phyloP scores from a whole-genome alignment of 2,329 filamentous ascomycete genomes.

The Ophiosphaerella narmari region DNA sequence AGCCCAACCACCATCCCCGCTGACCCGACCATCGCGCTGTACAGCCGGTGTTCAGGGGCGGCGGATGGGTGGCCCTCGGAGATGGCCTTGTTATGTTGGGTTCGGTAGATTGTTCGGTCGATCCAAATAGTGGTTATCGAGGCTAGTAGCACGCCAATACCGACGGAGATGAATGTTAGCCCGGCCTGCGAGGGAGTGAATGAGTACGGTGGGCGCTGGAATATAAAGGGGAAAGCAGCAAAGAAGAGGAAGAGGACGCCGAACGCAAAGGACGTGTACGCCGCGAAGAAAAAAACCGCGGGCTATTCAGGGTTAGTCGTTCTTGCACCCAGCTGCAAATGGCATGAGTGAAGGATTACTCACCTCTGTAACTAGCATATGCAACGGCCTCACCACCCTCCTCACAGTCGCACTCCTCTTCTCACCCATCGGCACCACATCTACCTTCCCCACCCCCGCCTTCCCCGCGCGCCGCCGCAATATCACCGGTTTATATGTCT shows the following conservation, averaged over 20 bases:
- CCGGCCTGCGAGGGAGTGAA: constrained; percentile 38
- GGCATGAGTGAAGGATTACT: neutral
- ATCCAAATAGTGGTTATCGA: constrained; percentile 37
- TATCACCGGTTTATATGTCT: constrained; percentile 61
- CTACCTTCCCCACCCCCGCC: constrained; percentile 22
- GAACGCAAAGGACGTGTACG: constrained; percentile 45
- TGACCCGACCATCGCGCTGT: constrained; percentile 63
- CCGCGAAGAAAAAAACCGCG: constrained; percentile 39
- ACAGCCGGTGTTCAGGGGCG: constrained; percentile 62
- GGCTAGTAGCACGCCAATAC: constrained; percentile 35
- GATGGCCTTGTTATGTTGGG: constrained; percentile 30
- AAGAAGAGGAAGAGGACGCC: constrained; percentile 44
- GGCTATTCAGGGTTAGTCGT: constrained; percentile 18
- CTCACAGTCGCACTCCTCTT: constrained; percentile 41
- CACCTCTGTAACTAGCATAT: constrained; percentile 48
- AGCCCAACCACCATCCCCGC: constrained; percentile 58
- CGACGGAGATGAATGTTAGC: constrained; percentile 41
- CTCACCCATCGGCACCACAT: constrained; percentile 2
- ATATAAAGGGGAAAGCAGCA: constrained; percentile 41
- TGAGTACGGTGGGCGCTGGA: constrained; percentile 34
- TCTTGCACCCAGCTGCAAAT: neutral
- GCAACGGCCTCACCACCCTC: constrained; percentile 57
- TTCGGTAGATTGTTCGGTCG: constrained; percentile 46
- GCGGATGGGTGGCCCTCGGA: constrained; percentile 36
- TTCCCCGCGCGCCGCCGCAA: constrained; percentile 46